Evolutionary conservation across 345 rosid genomes (phyloP).

Genomic region (Corymbia maculata): DNA sequence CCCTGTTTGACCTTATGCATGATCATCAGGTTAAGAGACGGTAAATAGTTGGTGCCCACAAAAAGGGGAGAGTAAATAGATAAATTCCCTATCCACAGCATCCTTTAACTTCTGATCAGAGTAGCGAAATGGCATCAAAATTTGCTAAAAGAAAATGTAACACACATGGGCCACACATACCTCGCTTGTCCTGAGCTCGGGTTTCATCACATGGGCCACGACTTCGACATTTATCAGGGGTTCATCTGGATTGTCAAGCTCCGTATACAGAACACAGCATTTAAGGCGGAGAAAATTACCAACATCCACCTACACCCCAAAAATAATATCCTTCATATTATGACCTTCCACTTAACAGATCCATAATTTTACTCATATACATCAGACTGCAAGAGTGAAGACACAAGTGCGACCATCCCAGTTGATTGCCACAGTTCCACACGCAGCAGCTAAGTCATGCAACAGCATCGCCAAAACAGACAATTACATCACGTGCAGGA

Average conservation of each 20-base stretch:
- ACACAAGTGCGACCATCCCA: background rate
- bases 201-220: slow-evolving; percentile 72
- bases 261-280: slow-evolving; percentile 71
- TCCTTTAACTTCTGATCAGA: background rate
- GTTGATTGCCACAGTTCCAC: background rate
- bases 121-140: background rate
- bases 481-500: background rate
- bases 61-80: background rate
- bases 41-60: background rate
- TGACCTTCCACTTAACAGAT: background rate
- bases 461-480: background rate
- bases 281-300: slow-evolving; percentile 84
- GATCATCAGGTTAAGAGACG: background rate
- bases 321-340: background rate
- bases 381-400: background rate
- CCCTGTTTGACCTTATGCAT: background rate
- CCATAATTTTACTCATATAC: background rate
- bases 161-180: slow-evolving; percentile 16
- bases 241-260: slow-evolving; percentile 38
- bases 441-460: background rate
- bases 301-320: slow-evolving; percentile 52
- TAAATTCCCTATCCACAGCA: background rate
- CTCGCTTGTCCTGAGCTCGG: slow-evolving; percentile 69
- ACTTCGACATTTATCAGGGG: slow-evolving; percentile 72
- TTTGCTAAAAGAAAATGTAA: background rate